A percentile compares a stretch with the other conserved stretches of the same genome.
Conservation (phyloP, 1,284 basidiomycete species). For the Leccinum cinnamomeum region DNA sequence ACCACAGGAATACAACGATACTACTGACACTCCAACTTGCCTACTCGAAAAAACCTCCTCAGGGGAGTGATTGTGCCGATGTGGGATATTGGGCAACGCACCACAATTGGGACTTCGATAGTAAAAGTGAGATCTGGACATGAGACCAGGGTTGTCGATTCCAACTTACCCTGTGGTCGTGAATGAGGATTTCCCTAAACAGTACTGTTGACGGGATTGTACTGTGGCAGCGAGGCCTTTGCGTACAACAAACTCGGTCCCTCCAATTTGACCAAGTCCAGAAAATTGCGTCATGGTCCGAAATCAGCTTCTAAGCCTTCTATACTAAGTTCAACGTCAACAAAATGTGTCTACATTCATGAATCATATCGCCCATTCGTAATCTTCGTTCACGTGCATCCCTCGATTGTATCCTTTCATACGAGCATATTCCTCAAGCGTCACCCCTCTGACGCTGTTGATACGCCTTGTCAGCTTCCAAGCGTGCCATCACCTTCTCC, state of each 20-base stretch:
- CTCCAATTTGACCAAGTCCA: neutral
- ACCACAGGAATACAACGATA: neutral
- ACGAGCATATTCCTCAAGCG: constrained; percentile 9
- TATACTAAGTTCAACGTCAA: neutral
- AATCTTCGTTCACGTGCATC: neutral
- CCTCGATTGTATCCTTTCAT: neutral
- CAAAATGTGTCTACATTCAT: neutral
- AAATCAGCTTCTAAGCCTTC: neutral
- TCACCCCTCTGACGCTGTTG: constrained; percentile 9
- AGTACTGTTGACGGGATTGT: neutral
- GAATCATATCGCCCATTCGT: neutral
- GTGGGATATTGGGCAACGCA: neutral
- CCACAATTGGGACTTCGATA: neutral
- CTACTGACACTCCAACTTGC: neutral
- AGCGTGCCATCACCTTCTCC: constrained; percentile 51
- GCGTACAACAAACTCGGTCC: neutral
- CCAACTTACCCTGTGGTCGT: neutral
- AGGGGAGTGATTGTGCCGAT: neutral
- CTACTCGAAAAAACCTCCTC: neutral
- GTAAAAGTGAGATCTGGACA: neutral
- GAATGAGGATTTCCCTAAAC: neutral
- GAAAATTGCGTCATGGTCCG: neutral
- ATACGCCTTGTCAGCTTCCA: constrained; percentile 38
- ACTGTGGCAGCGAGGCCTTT: neutral
- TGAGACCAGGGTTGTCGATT: neutral